Conservation (phyloP, 2,329 filamentous ascomycete genomes). For the Penicillium brevicompactum region DNA sequence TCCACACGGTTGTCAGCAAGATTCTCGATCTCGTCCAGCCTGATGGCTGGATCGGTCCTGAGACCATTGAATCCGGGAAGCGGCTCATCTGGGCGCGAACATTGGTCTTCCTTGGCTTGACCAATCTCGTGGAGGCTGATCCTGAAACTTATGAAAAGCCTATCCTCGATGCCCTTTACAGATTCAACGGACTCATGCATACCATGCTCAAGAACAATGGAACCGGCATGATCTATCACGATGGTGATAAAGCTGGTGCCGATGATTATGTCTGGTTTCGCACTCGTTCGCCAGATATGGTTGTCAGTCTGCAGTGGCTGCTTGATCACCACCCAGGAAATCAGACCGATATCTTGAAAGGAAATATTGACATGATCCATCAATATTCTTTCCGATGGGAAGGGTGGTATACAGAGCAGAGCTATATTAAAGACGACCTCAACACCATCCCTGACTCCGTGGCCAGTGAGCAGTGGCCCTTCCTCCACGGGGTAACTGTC, state of each 20-base stretch:
- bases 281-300: conserved; percentile 47
- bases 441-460: conserved; percentile 36
- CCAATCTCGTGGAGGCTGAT: conserved; percentile 53
- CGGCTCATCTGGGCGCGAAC: conserved; percentile 58
- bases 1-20: conserved; percentile 48
- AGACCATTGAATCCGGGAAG: conserved; percentile 41
- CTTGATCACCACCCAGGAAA: conserved; percentile 48
- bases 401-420: conserved; percentile 41
- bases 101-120: conserved; percentile 54
- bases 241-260: conserved; percentile 46
- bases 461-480: conserved; percentile 38
- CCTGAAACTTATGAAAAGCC: conserved; percentile 38
- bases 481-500: conserved; percentile 52
- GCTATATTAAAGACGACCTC: conserved; percentile 41
- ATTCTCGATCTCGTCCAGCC: conserved; percentile 52
- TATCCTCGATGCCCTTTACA: conserved; percentile 54
- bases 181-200: conserved; percentile 54
- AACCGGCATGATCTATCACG: conserved; percentile 52
- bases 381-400: conserved; percentile 45
- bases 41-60: conserved; percentile 63
- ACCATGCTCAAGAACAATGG: conserved; percentile 58
- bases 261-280: conserved; percentile 37
- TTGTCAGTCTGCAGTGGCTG: conserved; percentile 52
- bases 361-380: conserved; percentile 49
- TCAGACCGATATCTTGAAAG: conserved; percentile 38